Base-by-base conservation (phyloP, 306 rosid genomes). In the Vigna angularis region DNA sequence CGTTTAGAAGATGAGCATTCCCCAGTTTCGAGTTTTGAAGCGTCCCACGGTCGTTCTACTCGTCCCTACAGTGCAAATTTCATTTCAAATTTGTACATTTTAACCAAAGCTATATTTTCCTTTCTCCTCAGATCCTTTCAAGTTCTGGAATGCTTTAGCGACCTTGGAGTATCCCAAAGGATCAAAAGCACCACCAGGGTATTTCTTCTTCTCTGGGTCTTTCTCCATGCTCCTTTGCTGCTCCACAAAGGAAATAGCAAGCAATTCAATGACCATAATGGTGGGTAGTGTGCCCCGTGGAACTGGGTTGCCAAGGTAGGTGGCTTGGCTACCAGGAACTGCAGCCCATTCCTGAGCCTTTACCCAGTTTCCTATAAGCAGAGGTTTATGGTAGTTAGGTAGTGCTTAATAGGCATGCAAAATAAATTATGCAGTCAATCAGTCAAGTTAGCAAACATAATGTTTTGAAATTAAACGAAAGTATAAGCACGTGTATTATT, bases 261-360 rank as follows among this genome's bases (percentile, higher is more conserved):
- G 86, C 81, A 96, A 96, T 53, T 96, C 99, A 65, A 96, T 96
- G 59, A 58, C 96, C 86, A 96, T 56, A 78, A 96, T 87, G 75
- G 99, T 96, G 7, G 99, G 99, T 50, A 96, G 86, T 79, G 91
- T 91, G 15, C 99, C 99, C 99, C 99, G 93, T 71, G 99, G 99
- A 48, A 96, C 98, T 42, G 99, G 98, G 72, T 93, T 89, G 3
- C 99, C 99, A 45, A 96, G 77, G 94, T 96, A 96, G 6, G 97
- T 93, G 30, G 99, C 99, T 84, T 89, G 97, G 0, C 98, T 98
- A 34, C 99, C 99, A 1, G 99, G 99, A 15, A 81, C 0, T 38
- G 99, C 98, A 2, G 98, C 99, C 99, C 98, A 93, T 80, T 90
- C 93, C 59, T 93, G 99, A 26, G 99, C 99, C 81, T 93, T 82